Percentiles rank a stretch among this genome's conserved stretches.
phyloP scores from a whole-genome alignment of 2,329 filamentous ascomycete species.

The Penicillium sp. region DNA sequence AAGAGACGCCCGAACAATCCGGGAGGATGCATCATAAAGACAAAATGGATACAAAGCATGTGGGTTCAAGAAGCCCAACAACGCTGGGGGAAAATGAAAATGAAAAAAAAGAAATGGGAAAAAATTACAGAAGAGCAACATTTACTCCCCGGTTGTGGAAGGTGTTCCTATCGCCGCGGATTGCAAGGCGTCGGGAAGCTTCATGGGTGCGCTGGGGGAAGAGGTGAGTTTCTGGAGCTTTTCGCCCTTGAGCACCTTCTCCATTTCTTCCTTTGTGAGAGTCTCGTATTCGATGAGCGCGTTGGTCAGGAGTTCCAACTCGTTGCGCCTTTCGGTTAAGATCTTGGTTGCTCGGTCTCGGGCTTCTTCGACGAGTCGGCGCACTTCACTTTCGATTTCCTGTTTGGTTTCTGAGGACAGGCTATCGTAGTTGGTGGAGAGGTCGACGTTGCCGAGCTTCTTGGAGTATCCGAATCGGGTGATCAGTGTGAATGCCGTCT shows the following conservation, averaged over 20 bases:
- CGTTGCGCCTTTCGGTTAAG: slow-evolving; percentile 69
- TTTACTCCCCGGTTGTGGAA: slow-evolving; percentile 25
- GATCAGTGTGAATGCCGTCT: slow-evolving; percentile 80
- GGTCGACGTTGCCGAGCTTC: slow-evolving; percentile 83
- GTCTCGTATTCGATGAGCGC: slow-evolving; percentile 95
- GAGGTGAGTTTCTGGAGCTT: slow-evolving; percentile 66
- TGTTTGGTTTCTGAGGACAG: slow-evolving; percentile 84
- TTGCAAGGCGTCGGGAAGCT: slow-evolving; percentile 57
- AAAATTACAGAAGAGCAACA: neutral
- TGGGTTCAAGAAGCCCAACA: neutral
- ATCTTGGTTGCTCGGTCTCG: slow-evolving; percentile 69
- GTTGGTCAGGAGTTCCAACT: slow-evolving; percentile 81
- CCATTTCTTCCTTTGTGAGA: slow-evolving; percentile 80
- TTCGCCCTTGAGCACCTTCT: slow-evolving; percentile 83
- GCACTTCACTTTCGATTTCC: slow-evolving; percentile 83
- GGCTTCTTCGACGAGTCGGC: slow-evolving; percentile 76
- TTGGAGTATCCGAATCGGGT: slow-evolving; percentile 86
- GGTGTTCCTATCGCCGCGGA: slow-evolving; percentile 22
- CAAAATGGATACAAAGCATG: neutral
- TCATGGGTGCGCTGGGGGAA: slow-evolving; percentile 55
- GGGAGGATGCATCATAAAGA: slow-evolving; percentile 21
- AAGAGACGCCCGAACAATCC: slow-evolving; percentile 24
- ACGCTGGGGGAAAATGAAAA: slow-evolving; percentile 6
- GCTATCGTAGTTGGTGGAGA: slow-evolving; percentile 71
- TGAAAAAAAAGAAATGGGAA: slow-evolving; percentile 8